A percentile compares a stretch with the other conserved stretches of the same genome.
Conservation (phyloP, 2,329 filamentous ascomycete genomes). For the Hypoxylon sp. region DNA sequence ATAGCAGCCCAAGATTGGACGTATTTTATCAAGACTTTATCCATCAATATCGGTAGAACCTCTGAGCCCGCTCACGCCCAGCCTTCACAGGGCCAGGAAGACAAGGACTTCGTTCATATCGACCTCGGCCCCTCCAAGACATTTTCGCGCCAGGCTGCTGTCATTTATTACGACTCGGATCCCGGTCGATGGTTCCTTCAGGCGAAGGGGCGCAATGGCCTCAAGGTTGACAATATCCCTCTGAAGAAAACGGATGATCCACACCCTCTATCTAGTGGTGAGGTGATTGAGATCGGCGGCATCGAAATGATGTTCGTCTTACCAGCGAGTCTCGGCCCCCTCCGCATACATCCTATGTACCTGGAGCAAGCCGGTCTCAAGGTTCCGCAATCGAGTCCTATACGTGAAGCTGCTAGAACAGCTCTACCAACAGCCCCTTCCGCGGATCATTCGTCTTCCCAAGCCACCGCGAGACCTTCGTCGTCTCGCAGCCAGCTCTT, state of each 20-base stretch:
- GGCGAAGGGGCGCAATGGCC: conserved; percentile 92
- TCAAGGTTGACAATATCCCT: conserved; percentile 82
- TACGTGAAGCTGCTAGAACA: conserved; percentile 48
- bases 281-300: conserved; percentile 91
- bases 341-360: conserved; percentile 78
- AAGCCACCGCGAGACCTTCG: conserved; percentile 42
- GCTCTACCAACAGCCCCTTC: conserved; percentile 52
- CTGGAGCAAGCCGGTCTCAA: conserved; percentile 74
- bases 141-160: conserved; percentile 82
- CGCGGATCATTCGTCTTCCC: conserved; percentile 48
- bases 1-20: conserved; percentile 87
- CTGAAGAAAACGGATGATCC: conserved; percentile 76
- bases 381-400: conserved; percentile 45
- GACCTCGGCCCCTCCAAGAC: conserved; percentile 89
- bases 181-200: conserved; percentile 83
- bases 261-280: conserved; percentile 82
- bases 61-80: conserved; percentile 67
- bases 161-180: conserved; percentile 79
- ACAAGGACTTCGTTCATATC: conserved; percentile 78
- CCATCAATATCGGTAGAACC: conserved; percentile 81
- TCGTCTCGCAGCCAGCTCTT: conserved; percentile 49
- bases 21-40: conserved; percentile 83
- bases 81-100: conserved; percentile 61
- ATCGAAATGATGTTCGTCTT: conserved; percentile 99
- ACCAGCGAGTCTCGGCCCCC: conserved; percentile 77